phyloP scores from a whole-genome alignment of 176 grass and related monocot species.

The Avena sativa region DNA sequence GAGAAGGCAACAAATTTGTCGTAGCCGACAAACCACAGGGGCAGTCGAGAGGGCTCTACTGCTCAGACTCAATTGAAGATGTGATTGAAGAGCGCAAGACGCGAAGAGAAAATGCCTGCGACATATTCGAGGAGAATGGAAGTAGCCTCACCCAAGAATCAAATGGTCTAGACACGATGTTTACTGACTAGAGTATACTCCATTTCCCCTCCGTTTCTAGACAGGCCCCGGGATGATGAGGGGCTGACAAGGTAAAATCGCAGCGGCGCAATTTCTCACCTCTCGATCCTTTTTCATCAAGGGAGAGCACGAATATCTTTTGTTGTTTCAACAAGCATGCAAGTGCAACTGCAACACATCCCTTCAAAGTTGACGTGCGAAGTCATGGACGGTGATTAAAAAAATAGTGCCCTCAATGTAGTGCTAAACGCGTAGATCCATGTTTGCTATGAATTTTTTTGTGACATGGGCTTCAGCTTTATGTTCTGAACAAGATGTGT shows the following conservation, averaged over 20 bases:
- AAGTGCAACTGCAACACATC: background rate
- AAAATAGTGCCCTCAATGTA: background rate
- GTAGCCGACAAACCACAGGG: slow-evolving; percentile 66
- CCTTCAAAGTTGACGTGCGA: background rate
- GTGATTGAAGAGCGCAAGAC: slow-evolving; percentile 71
- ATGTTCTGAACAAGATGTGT: background rate
- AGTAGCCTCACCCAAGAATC: slow-evolving; percentile 45
- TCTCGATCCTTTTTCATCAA: background rate
- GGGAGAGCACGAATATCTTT: background rate
- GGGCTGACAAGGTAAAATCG: background rate
- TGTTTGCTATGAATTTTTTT: background rate
- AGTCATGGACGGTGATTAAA: background rate
- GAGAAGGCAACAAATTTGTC: slow-evolving; percentile 72
- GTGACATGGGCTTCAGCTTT: background rate
- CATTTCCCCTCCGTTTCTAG: background rate
- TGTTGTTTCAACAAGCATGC: background rate
- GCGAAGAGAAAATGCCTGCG: slow-evolving; percentile 59
- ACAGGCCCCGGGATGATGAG: background rate
- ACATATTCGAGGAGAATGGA: slow-evolving; percentile 71
- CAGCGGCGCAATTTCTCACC: background rate
- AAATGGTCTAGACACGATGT: slow-evolving; percentile 60
- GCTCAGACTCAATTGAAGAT: slow-evolving; percentile 61
- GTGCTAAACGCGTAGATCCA: background rate
- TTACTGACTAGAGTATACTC: slow-evolving; percentile 38
- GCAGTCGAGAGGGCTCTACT: slow-evolving; percentile 66